phyloP scores from a whole-genome alignment of 2,329 filamentous ascomycete genomes.

The Ampelomyces quisqualis region DNA sequence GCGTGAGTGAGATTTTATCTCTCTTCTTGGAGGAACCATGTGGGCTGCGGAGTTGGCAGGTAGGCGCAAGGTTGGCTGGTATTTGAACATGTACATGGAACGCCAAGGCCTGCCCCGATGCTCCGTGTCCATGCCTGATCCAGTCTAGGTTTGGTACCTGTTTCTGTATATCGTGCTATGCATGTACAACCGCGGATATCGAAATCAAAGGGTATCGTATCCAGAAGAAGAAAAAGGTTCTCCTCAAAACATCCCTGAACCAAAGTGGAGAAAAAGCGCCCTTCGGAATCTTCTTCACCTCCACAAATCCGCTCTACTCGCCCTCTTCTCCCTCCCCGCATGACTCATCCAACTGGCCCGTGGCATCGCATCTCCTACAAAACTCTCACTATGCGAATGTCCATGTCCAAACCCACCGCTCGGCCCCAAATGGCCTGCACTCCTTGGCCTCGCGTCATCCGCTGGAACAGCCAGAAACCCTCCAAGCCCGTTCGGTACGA shows the following conservation, averaged over 20 bases:
- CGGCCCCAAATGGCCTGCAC: constrained; percentile 33
- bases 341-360: constrained; percentile 39
- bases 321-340: constrained; percentile 35
- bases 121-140: not conserved
- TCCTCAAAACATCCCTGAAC: too few relatives aligned
- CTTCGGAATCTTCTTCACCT: constrained; percentile 18
- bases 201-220: constrained; percentile 13
- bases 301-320: constrained; percentile 41
- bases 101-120: too few relatives aligned
- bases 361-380: constrained; percentile 17
- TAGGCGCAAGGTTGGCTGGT: too few relatives aligned
- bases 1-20: too few relatives aligned
- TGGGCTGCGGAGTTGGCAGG: too few relatives aligned
- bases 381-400: constrained; percentile 29
- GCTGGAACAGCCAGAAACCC: constrained; percentile 65
- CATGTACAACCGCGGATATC: constrained; percentile 3
- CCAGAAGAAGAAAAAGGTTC: constrained; percentile 5
- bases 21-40: too few relatives aligned
- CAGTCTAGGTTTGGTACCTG: not conserved
- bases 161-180: not conserved
- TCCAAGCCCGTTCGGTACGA: constrained; percentile 68
- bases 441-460: constrained; percentile 37
- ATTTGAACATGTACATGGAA: too few relatives aligned
- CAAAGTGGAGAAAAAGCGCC: constrained; percentile 1
- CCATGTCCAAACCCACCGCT: constrained; percentile 26